Evolutionary conservation across 371 early-diverging fungal genomes (phyloP), one percentile per base, ranked within the genome.

Genomic region (Polyrhizophydium stewartii): DNA sequence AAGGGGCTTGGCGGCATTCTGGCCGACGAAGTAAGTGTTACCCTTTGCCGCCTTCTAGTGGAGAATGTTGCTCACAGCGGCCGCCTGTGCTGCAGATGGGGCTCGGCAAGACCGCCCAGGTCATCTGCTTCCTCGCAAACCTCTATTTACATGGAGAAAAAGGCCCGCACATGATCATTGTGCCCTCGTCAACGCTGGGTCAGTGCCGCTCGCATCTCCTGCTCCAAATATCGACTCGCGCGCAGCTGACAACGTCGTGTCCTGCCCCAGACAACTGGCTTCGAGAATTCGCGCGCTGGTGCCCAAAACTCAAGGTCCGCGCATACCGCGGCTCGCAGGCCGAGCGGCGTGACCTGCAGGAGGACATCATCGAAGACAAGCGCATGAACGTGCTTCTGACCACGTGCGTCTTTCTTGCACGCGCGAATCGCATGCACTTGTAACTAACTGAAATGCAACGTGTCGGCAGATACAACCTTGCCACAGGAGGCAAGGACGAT

Each of bases 61-160:
- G 65, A 49, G 22, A 52, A 47, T 37, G 38, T 16, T 37, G 38
- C 10, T 16, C 10, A 37, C 38, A 37, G 38, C 38, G 7, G 38
- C 38, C 7, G 38, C 38, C 7, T 37, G 16, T 37, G 10, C 38
- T 10, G 38, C 41, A 82, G 79, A 95, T 93, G 94, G 99, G 97
- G 9, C 85, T 98, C 13, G 99, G 99, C n/a, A 98, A 98, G 73
- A 97, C 98, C 3, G 89, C 94, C 10, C 97, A 97, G 67, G 92
- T 94, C 7, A 96, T 98, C 63, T 75, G 89, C 32, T 91, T 94
- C 59, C 59, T 98, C 37, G 87, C 87, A 17, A 77, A 82, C 19
- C 76, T 92, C 17, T 64, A 77, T 2, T 85, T 87, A 50, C 62
- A 74, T 19, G 85, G 82, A 0, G 74, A 80, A 24, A 51, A 64